Conservation (phyloP, 495 filamentous ascomycete genomes). For the Beverwykella pulmonaria region DNA sequence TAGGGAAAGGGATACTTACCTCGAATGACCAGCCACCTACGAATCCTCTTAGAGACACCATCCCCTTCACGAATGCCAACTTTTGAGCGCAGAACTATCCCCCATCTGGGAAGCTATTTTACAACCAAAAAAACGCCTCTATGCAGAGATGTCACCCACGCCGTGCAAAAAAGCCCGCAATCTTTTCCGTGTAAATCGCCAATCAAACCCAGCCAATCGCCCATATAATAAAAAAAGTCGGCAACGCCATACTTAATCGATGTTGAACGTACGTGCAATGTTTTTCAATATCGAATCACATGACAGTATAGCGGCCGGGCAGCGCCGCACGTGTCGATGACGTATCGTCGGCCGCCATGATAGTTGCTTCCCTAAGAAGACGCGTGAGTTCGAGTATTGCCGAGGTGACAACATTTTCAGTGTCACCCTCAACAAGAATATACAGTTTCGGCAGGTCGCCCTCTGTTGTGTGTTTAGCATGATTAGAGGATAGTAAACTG, state of each 20-base stretch:
- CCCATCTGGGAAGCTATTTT: too few species aligned
- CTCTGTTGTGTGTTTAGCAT: conserved; percentile 46
- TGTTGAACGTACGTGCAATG: not conserved
- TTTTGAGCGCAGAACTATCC: too few species aligned
- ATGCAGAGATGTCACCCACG: not conserved
- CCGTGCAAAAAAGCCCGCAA: too few species aligned
- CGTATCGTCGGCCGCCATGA: conserved; percentile 73
- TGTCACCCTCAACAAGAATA: conserved; percentile 96
- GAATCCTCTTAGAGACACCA: too few species aligned
- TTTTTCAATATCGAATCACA: conserved; percentile 51
- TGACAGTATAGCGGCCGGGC: conserved; percentile 82
- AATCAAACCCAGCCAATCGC: not conserved
- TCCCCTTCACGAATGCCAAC: too few species aligned
- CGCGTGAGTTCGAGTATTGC: conserved; percentile 91
- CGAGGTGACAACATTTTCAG: conserved; percentile 85
- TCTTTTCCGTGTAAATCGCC: not conserved
- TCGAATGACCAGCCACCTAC: too few species aligned
- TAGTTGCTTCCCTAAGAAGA: conserved; percentile 83
- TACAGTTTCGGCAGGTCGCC: conserved; percentile 87
- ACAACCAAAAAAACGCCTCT: too few species aligned
- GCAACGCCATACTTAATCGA: not conserved
- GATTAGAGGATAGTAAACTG: not conserved
- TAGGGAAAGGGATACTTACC: too few species aligned
- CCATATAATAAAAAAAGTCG: not conserved
- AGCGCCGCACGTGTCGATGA: conserved; percentile 75